A percentile compares a stretch with the other conserved stretches of the same genome.
These are phyloP conservation scores for Besnoitia besnoiti DNA, from an alignment of 169 alveolate genomes.

Conservation along the genomic window DNA sequence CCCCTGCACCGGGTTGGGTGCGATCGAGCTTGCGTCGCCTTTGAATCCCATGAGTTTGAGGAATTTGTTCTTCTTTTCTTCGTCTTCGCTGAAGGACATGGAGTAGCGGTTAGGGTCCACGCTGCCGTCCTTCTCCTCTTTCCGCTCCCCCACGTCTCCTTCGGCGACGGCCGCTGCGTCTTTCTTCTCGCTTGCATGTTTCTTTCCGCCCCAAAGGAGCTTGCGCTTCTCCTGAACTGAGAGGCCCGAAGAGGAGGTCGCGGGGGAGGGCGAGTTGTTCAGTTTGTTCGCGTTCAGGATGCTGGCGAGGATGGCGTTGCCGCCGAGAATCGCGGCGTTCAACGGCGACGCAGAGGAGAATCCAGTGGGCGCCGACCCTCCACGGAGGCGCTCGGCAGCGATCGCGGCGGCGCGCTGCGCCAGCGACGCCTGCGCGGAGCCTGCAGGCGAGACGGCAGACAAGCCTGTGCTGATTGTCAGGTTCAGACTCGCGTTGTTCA, in stretches of 20 bases:
- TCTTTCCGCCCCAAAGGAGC: slow-evolving; percentile 40
- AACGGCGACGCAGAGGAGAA: background rate
- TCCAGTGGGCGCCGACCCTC: background rate
- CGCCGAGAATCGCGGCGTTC: background rate
- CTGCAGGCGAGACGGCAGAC: background rate
- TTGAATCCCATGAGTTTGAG: slow-evolving; percentile 54
- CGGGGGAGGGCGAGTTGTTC: background rate
- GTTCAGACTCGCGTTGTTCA: background rate
- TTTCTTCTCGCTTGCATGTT: background rate
- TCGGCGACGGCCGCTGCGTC: background rate
- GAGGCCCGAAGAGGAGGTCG: background rate
- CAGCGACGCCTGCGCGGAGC: background rate
- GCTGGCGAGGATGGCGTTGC: background rate
- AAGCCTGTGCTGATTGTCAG: background rate
- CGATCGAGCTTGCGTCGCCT: background rate
- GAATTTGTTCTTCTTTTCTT: slow-evolving; percentile 47
- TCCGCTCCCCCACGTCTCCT: background rate
- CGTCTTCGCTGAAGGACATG: slow-evolving; percentile 21
- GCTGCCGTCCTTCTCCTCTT: slow-evolving; percentile 12
- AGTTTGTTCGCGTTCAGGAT: background rate
- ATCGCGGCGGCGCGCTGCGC: slow-evolving; percentile 22
- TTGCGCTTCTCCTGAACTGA: slow-evolving; percentile 38
- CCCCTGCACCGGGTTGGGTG: background rate
- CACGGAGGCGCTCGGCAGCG: background rate
- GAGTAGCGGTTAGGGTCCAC: slow-evolving; percentile 56